A percentile compares a stretch with the other conserved stretches of the same genome.
These are phyloP conservation scores for Neofusicoccum kwambonambiense DNA, from an alignment of 2,329 filamentous ascomycete genomes.

Conservation along the genomic window DNA sequence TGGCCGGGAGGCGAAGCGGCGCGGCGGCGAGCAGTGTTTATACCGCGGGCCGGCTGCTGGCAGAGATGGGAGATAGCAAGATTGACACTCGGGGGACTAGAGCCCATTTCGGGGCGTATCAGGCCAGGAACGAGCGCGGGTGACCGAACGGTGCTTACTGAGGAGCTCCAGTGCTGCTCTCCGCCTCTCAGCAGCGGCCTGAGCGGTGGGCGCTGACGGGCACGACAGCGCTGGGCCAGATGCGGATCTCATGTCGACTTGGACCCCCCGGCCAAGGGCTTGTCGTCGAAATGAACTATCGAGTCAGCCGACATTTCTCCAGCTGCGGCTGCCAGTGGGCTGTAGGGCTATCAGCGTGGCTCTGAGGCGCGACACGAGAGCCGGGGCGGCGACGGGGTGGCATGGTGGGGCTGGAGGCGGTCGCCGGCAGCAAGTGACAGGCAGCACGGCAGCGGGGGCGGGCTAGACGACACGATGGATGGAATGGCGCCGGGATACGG, in stretches of 20 bases:
- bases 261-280: not conserved
- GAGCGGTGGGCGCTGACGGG: not conserved
- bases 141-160: not conserved
- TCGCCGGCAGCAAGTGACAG: not conserved
- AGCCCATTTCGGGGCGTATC: not conserved
- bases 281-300: not conserved
- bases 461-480: not conserved
- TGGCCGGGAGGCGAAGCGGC: not conserved
- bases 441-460: not conserved
- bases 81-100: not conserved
- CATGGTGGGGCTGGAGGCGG: not conserved
- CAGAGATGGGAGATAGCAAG: not conserved
- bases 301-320: slow-evolving; percentile 9
- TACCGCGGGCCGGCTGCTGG: not conserved
- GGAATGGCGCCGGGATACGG: not conserved
- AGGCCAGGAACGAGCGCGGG: slow-evolving; percentile 8
- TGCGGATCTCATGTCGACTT: not conserved
- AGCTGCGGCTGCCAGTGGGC: not conserved
- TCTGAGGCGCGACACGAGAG: slow-evolving; percentile 4
- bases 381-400: not conserved
- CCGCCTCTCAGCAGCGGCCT: not conserved
- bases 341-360: not conserved
- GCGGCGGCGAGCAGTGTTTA: slow-evolving; percentile 6
- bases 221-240: not conserved
- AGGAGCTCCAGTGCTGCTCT: not conserved